A percentile compares a stretch with the other conserved stretches of the same genome.
Evolutionary conservation across 2,329 filamentous ascomycete species (phyloP).

Genomic region (Colletotrichum musicola): DNA sequence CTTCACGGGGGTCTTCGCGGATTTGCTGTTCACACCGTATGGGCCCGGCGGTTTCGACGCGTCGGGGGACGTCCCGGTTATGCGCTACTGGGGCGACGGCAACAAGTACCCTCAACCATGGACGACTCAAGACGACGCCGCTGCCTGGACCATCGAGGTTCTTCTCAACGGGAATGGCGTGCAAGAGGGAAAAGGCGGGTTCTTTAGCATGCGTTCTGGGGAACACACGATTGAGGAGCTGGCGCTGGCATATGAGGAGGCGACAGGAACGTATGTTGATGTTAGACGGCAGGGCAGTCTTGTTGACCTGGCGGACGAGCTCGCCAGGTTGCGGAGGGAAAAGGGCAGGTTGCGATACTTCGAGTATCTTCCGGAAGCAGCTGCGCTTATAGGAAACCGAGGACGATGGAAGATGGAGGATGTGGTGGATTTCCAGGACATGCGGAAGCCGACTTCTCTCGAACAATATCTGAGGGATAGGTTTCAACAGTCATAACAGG

Average conservation of each 20-base stretch:
- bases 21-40: conserved; percentile 42
- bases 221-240: conserved; percentile 25
- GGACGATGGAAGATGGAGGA: conserved; percentile 5
- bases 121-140: conserved; percentile 18
- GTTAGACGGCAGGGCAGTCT: conserved; percentile 16
- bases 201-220: conserved; percentile 30
- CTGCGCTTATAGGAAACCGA: conserved; percentile 5
- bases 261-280: conserved; percentile 18
- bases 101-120: conserved; percentile 22
- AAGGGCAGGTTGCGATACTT: conserved; percentile 9
- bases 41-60: conserved; percentile 22
- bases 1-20: conserved; percentile 46
- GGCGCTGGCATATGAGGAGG: conserved; percentile 20
- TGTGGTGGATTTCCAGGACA: background rate
- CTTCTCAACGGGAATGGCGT: conserved; percentile 30
- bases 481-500: background rate
- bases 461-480: conserved; percentile 3
- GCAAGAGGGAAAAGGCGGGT: conserved; percentile 23
- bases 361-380: conserved; percentile 21
- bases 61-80: conserved; percentile 2
- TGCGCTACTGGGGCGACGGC: conserved; percentile 23
- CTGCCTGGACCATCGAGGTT: conserved; percentile 29
- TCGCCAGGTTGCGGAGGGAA: background rate
- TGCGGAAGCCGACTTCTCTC: background rate
- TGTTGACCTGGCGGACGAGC: conserved; percentile 17